A percentile compares a stretch with the other conserved stretches of the same genome.
phyloP scores from a whole-genome alignment of 768 basidiomycete genomes.

The Paxillus involutus region DNA sequence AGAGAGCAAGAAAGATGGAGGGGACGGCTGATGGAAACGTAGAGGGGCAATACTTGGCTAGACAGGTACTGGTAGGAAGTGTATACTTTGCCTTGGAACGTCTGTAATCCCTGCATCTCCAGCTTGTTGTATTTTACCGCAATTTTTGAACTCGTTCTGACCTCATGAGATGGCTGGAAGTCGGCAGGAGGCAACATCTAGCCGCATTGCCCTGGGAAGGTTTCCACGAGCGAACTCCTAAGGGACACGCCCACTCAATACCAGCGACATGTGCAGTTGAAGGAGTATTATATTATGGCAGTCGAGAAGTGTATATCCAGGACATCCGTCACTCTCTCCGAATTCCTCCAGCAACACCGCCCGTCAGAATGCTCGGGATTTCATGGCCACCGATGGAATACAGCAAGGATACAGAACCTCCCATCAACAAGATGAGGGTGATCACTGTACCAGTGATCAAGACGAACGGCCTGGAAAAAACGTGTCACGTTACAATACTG shows the following conservation, averaged over 20 bases:
- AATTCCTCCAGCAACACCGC: constrained; percentile 47
- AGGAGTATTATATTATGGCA: constrained; percentile 3
- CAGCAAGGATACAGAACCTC: constrained; percentile 67
- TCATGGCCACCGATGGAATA: constrained; percentile 58
- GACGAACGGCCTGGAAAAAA: constrained; percentile 60
- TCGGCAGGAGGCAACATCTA: too few relatives aligned
- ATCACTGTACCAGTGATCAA: constrained; percentile 70
- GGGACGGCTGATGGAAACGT: background rate
- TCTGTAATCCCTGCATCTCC: too few relatives aligned
- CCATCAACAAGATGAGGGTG: constrained; percentile 60
- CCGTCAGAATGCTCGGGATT: constrained; percentile 74
- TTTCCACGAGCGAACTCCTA: too few relatives aligned
- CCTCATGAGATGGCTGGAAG: too few relatives aligned
- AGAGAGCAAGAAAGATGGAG: background rate
- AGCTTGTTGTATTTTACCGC: too few relatives aligned
- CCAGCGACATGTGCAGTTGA: too few relatives aligned
- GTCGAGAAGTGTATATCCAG: background rate
- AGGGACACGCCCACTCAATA: too few relatives aligned
- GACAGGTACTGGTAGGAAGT: too few relatives aligned
- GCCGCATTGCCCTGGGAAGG: too few relatives aligned
- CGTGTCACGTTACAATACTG: background rate
- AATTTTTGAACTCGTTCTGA: too few relatives aligned
- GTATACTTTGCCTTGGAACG: too few relatives aligned
- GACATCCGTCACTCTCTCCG: constrained; percentile 48
- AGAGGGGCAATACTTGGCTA: too few relatives aligned